Percentiles rank a stretch among this genome's conserved stretches.
Conservation (phyloP, 805 yeast genomes). For the Kuraishia piskuri region DNA sequence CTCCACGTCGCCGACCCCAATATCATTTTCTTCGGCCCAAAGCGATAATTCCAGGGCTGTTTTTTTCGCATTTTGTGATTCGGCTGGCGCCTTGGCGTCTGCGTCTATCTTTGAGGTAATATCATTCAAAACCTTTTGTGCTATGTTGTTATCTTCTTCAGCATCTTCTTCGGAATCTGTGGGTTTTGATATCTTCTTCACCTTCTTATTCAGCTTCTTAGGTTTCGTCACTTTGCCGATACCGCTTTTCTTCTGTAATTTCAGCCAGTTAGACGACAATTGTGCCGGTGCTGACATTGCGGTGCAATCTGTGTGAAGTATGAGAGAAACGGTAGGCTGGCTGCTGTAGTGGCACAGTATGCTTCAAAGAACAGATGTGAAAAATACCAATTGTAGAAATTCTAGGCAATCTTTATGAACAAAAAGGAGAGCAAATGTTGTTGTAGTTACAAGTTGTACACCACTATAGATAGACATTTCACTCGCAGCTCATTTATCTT, state of each 20-base stretch:
- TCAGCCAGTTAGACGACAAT: conserved; percentile 26
- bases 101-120: background rate
- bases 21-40: conserved; percentile 20
- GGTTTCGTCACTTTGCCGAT: conserved; percentile 3
- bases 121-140: background rate
- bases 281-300: background rate
- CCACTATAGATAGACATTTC: background rate
- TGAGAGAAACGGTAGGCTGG: too few relatives aligned
- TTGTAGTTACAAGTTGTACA: too few relatives aligned
- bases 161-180: background rate
- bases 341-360: too few relatives aligned
- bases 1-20: conserved; percentile 10
- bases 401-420: too few relatives aligned
- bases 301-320: too few relatives aligned
- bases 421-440: too few relatives aligned
- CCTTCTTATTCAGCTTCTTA: conserved; percentile 2
- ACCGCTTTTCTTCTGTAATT: conserved; percentile 14
- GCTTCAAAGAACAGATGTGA: too few relatives aligned
- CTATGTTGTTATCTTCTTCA: background rate
- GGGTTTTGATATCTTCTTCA: background rate
- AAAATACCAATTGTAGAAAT: too few relatives aligned
- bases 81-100: background rate
- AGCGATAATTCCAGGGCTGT: conserved; percentile 16
- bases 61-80: conserved; percentile 3
- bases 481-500: background rate